A percentile compares a stretch with the other conserved stretches of the same genome.
These are phyloP conservation scores for Thozetella sp. DNA, from an alignment of 495 filamentous ascomycete genomes.

Conservation along the genomic window DNA sequence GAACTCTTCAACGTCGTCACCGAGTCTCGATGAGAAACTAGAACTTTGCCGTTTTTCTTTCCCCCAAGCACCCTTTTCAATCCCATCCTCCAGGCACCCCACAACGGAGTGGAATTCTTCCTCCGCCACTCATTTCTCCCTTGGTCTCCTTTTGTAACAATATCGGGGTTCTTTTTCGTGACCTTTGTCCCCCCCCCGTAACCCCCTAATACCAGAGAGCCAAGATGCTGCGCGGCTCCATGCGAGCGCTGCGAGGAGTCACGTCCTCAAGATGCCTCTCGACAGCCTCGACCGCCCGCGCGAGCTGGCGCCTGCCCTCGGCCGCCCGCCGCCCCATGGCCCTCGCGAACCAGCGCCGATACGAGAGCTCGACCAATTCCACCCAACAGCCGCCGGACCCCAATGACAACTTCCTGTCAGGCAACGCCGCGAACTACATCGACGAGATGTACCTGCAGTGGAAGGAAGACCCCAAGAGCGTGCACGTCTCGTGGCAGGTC, in stretches of 20 bases:
- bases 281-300: constrained; percentile 25
- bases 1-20: constrained; percentile 2
- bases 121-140: constrained; percentile 6
- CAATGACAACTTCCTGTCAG: constrained; percentile 92
- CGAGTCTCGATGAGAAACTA: neutral
- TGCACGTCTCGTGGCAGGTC: constrained; percentile 98
- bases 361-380: constrained; percentile 41
- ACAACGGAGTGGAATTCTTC: neutral
- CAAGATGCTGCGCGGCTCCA: constrained; percentile 2
- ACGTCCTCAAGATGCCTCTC: constrained; percentile 27
- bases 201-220: neutral
- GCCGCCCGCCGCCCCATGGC: constrained; percentile 52
- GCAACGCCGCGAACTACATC: constrained; percentile 96
- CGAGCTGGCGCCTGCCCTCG: constrained; percentile 22
- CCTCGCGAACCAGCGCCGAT: constrained; percentile 45
- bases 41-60: neutral
- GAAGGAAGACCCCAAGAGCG: constrained; percentile 90
- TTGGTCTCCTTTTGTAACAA: neutral
- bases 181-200: neutral
- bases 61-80: neutral
- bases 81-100: neutral
- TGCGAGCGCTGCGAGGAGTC: constrained; percentile 2
- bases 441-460: constrained; percentile 99
- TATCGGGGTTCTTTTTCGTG: neutral
- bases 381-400: constrained; percentile 60